Conservation (phyloP, 257 asterid species). For the Agastache rugosa region DNA sequence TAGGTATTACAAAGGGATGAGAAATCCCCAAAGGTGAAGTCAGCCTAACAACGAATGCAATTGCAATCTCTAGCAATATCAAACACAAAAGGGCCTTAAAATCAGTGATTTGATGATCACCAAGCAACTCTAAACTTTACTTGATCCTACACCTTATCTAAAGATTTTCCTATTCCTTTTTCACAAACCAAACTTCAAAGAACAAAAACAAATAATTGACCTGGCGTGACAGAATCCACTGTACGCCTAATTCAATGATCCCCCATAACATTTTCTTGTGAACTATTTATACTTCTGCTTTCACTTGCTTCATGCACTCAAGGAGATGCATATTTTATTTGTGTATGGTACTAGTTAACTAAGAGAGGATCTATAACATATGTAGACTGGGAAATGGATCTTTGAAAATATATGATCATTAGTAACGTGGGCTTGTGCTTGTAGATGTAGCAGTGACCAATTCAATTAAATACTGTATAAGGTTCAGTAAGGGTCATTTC, state of each 20-base stretch:
- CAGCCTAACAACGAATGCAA: background rate
- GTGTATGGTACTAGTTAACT: slow-evolving; percentile 7
- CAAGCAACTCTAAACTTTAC: background rate
- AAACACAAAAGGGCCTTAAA: background rate
- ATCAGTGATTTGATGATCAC: background rate
- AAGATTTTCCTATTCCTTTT: too few relatives aligned
- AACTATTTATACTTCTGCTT: slow-evolving; percentile 10
- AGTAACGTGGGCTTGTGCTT: slow-evolving; percentile 5
- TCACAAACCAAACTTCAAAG: too few relatives aligned
- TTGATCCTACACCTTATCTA: background rate
- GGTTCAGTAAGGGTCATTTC: slow-evolving; percentile 10
- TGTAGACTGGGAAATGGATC: too few relatives aligned
- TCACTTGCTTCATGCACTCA: slow-evolving; percentile 33
- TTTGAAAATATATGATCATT: too few relatives aligned
- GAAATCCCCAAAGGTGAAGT: background rate
- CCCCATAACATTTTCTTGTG: background rate
- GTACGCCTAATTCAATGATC: background rate
- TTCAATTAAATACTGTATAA: background rate
- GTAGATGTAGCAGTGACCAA: slow-evolving; percentile 30
- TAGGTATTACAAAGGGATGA: background rate
- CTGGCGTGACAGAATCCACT: background rate
- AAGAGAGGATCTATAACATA: background rate
- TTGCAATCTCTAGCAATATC: background rate
- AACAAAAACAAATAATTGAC: background rate
- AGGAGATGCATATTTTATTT: slow-evolving; percentile 16